phyloP scores from a whole-genome alignment of 805 yeast species.

The Metschnikowia peoriensis region DNA sequence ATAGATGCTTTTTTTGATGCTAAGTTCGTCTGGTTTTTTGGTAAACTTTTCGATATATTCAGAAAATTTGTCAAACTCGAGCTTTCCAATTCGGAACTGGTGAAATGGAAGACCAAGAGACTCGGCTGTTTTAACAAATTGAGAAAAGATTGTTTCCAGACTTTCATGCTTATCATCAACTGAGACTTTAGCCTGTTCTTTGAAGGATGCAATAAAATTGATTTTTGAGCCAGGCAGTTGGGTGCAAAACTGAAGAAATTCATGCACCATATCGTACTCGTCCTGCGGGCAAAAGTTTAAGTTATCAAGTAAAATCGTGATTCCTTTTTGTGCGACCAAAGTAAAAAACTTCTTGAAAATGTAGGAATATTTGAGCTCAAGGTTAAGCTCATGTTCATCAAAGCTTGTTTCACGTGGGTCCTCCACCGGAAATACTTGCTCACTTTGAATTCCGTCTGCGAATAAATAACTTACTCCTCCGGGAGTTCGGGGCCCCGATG shows the following conservation, averaged over 20 bases:
- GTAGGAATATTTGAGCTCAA: slow-evolving; percentile 41
- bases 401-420: slow-evolving; percentile 5
- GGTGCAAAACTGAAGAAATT: slow-evolving; percentile 22
- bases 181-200: neutral
- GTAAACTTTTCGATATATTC: slow-evolving; percentile 7
- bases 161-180: neutral
- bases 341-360: slow-evolving; percentile 42
- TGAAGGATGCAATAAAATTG: slow-evolving; percentile 2
- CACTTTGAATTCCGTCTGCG: slow-evolving; percentile 9
- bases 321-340: slow-evolving; percentile 41
- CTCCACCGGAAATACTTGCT: neutral
- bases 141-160: neutral
- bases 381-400: slow-evolving; percentile 23
- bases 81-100: slow-evolving; percentile 13
- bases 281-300: slow-evolving; percentile 41
- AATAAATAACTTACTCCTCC: slow-evolving; percentile 5
- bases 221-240: slow-evolving; percentile 6
- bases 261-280: slow-evolving; percentile 30
- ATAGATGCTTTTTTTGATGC: slow-evolving; percentile 6
- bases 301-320: slow-evolving; percentile 47
- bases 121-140: slow-evolving; percentile 1
- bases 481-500: neutral
- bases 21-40: neutral
- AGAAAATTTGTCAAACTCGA: slow-evolving; percentile 7
- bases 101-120: slow-evolving; percentile 7